Conservation (phyloP, 129 eudicot genomes). For the Mikania micrantha region DNA sequence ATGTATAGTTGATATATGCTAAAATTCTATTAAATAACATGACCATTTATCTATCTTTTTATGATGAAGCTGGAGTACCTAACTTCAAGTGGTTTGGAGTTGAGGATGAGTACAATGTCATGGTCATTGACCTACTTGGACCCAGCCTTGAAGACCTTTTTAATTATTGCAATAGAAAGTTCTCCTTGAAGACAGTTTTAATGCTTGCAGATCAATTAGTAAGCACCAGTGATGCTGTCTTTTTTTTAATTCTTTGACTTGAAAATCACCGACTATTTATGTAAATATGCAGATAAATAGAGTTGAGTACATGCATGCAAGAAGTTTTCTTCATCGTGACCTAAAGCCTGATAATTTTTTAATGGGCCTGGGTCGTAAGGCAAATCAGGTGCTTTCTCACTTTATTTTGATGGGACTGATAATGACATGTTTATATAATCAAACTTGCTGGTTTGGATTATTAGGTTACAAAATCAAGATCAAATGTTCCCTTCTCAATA, state of each 20-base stretch:
- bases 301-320: slow-evolving; percentile 96
- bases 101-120: slow-evolving; percentile 80
- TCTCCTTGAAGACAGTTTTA: slow-evolving; percentile 83
- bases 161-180: slow-evolving; percentile 84
- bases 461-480: not conserved
- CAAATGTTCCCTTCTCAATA: not conserved
- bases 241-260: not conserved
- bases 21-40: not conserved
- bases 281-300: slow-evolving; percentile 63
- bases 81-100: slow-evolving; percentile 94
- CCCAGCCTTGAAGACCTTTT: slow-evolving; percentile 94
- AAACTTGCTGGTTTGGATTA: not conserved
- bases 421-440: not conserved
- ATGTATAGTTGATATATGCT: not conserved
- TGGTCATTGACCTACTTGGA: slow-evolving; percentile 99
- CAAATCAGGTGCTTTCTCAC: slow-evolving; percentile 57
- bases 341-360: slow-evolving; percentile 96
- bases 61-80: slow-evolving; percentile 75
- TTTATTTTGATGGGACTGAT: not conserved
- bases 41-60: not conserved
- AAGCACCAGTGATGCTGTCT: slow-evolving; percentile 20
- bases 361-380: slow-evolving; percentile 99
- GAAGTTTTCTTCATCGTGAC: slow-evolving; percentile 98
- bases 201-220: slow-evolving; percentile 99
- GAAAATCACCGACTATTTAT: slow-evolving; percentile 1